These are phyloP conservation scores for Boletus barrowsii DNA, from an alignment of 768 basidiomycete species.

Conservation along the genomic window DNA sequence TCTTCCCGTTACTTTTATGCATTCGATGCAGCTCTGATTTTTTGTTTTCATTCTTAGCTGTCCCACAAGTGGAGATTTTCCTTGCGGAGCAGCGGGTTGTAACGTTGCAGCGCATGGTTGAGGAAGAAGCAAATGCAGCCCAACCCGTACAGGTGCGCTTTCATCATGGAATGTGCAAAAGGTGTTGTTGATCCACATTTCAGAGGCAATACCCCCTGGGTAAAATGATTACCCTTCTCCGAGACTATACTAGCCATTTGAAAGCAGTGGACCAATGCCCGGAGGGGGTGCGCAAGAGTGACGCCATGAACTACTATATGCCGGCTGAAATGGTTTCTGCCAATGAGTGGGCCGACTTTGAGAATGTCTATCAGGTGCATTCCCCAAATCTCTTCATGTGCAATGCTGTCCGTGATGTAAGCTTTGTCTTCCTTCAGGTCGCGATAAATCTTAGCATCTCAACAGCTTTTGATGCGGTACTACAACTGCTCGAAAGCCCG, in stretches of 20 bases:
- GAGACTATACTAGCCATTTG: slow-evolving; percentile 59
- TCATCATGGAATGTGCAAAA: background rate
- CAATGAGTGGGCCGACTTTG: slow-evolving; percentile 77
- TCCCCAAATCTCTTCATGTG: slow-evolving; percentile 79
- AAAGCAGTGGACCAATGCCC: slow-evolving; percentile 42
- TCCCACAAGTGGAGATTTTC: slow-evolving; percentile 60
- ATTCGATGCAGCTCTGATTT: background rate
- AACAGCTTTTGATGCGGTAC: slow-evolving; percentile 81
- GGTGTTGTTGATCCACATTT: slow-evolving; percentile 4
- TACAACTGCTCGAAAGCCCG: slow-evolving; percentile 78
- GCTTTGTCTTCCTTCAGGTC: slow-evolving; percentile 25
- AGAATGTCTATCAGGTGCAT: slow-evolving; percentile 90
- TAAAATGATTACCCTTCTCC: slow-evolving; percentile 59
- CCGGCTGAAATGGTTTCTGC: slow-evolving; percentile 65
- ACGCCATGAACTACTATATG: slow-evolving; percentile 54
- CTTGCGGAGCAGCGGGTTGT: slow-evolving; percentile 54
- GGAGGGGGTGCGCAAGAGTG: slow-evolving; percentile 29
- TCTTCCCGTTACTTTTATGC: background rate
- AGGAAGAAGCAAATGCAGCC: slow-evolving; percentile 11
- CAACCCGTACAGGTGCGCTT: slow-evolving; percentile 16
- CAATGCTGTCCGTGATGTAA: slow-evolving; percentile 73
- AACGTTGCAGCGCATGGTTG: slow-evolving; percentile 37
- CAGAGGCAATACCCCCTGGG: slow-evolving; percentile 27
- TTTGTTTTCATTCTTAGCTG: slow-evolving; percentile 39
- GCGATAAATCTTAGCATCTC: slow-evolving; percentile 7